These are phyloP conservation scores for Penicillium sumatraense DNA, from an alignment of 2,329 filamentous ascomycete species.

Conservation along the genomic window DNA sequence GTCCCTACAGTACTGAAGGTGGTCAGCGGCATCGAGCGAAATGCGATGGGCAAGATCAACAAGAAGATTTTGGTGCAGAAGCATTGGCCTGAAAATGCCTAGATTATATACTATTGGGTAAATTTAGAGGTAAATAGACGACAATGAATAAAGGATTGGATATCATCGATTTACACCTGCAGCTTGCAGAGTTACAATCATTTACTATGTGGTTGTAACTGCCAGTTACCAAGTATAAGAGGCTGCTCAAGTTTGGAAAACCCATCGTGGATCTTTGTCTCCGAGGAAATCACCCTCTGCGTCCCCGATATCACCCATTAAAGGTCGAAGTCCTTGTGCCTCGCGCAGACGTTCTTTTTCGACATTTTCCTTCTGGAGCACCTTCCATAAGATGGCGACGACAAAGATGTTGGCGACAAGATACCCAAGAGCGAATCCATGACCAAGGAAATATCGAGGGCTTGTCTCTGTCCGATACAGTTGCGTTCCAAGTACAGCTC, in stretches of 20 bases:
- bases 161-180: background rate
- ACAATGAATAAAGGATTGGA: background rate
- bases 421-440: constrained; percentile 69
- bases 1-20: constrained; percentile 86
- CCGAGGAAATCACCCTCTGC: constrained; percentile 60
- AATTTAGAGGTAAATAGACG: background rate
- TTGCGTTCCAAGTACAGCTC: constrained; percentile 71
- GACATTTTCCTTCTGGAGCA: constrained; percentile 63
- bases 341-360: constrained; percentile 54
- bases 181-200: too few species aligned
- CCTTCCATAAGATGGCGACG: constrained; percentile 56
- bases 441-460: constrained; percentile 68
- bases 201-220: too few species aligned
- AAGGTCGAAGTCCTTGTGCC: constrained; percentile 35
- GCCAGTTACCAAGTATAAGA: too few species aligned
- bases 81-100: constrained; percentile 38
- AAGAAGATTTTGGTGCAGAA: constrained; percentile 46
- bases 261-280: constrained; percentile 68
- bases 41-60: constrained; percentile 84
- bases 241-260: constrained; percentile 63
- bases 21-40: constrained; percentile 62
- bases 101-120: background rate
- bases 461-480: constrained; percentile 65
- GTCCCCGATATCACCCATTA: constrained; percentile 53
- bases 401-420: constrained; percentile 63